Evolutionary conservation across 257 asterid genomes (phyloP).

Genomic region (Ocimum tenuiflorum): DNA sequence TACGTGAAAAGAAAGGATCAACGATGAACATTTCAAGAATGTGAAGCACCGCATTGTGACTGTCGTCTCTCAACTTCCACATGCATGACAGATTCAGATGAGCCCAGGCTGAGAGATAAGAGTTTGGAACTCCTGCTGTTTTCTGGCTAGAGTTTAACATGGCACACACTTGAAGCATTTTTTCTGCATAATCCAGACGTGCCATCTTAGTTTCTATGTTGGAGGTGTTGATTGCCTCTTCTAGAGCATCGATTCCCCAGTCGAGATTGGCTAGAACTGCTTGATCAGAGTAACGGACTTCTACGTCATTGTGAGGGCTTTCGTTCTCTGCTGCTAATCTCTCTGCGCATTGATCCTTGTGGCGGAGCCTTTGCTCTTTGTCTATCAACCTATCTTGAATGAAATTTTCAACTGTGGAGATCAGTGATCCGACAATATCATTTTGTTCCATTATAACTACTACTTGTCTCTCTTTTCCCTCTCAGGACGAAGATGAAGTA

Average conservation of each 20-base stretch:
- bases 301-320: slow-evolving; percentile 30
- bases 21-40: slow-evolving; percentile 58
- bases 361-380: slow-evolving; percentile 44
- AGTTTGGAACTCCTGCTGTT: slow-evolving; percentile 81
- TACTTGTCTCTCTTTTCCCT: background rate
- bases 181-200: slow-evolving; percentile 59
- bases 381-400: slow-evolving; percentile 52
- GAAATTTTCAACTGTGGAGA: slow-evolving; percentile 42
- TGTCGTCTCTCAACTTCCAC: slow-evolving; percentile 45
- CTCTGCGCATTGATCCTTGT: slow-evolving; percentile 74
- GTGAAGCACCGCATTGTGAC: slow-evolving; percentile 41
- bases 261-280: slow-evolving; percentile 77
- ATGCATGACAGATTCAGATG: slow-evolving; percentile 58
- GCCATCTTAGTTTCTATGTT: slow-evolving; percentile 69
- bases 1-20: slow-evolving; percentile 71
- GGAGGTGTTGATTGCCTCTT: slow-evolving; percentile 66
- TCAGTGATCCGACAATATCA: slow-evolving; percentile 46
- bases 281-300: slow-evolving; percentile 70
- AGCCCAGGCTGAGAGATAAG: slow-evolving; percentile 82
- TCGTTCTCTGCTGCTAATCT: slow-evolving; percentile 68
- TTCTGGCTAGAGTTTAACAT: slow-evolving; percentile 48
- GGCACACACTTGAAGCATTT: slow-evolving; percentile 78
- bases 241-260: slow-evolving; percentile 88
- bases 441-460: slow-evolving; percentile 42
- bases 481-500: background rate